Evolutionary conservation across 208 protist genomes (phyloP), one percentile per base, ranked within the genome.

Genomic region (Acanthamoeba sp.): DNA sequence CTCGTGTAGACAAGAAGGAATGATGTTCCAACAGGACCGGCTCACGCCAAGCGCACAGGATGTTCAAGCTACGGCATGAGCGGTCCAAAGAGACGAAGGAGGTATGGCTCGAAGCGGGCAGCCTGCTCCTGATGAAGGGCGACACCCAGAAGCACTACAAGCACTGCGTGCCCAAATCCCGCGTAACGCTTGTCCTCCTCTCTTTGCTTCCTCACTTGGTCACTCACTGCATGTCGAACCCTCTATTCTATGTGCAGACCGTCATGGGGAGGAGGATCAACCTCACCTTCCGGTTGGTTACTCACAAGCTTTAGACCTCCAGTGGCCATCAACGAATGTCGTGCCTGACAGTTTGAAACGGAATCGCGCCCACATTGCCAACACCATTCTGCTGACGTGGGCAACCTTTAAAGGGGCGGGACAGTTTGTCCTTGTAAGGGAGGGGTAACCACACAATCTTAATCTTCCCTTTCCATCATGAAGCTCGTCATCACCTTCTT

Each of bases 121-220:
- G 84, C 32, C 34, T 90, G 0, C n/a, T 90, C n/a, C 16, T 90
- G 50, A 90, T 90, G 84, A 38, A 90, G 52, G 84, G 84, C 20
- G 52, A 59, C 32, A 90, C 84, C 22, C 84, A 90, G 52, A 59
- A 69, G 34, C 84, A 90, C 84, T 90, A 69, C 52, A 90, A 90
- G 52, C 84, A 90, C 27, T 50, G 50, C 42, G 84, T 90, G 34
- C 84, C 84, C 18, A 90, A 90, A 50, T 59, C 73, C 12, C 73
- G 73, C 3, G 73, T 84, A 64, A 45, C 20, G 38, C 12, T 80
- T 12, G 34, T 32, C 36, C 29, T 45, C 24, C 20, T 7, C 38
- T 80, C 34, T 80, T 80, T 27, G 34, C 34, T 3, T 24, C 24
- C 32, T n/a, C 16, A 3, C 1, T 36, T 10, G 0, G 1, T 22